Base-by-base conservation (phyloP, 2,329 filamentous ascomycete genomes). In the Talaromyces sp. region DNA sequence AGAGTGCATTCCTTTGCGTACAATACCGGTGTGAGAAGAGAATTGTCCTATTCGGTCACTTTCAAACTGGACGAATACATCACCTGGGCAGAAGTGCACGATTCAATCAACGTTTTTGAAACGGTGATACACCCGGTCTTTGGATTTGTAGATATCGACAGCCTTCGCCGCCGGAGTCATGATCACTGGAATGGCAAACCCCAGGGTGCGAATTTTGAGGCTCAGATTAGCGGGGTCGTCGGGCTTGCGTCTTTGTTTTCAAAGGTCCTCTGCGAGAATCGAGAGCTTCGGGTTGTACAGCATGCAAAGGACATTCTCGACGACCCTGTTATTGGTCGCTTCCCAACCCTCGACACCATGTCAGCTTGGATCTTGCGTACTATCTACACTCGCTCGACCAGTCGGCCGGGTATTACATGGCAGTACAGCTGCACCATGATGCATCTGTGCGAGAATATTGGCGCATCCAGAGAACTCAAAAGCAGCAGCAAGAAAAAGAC, bases 371-470 rank as follows among this genome's bases (percentile, higher is more conserved):
- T 82, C 0, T 73, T 85, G 5, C 77, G 82, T 0, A 78, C 78
- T 0, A 70, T 81, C 0, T 84, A 84, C 49, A 70, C 84, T 9
- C 75, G 83, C 3, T 71, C 80, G 3, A 81, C 81, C 0, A 79
- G 76, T 5, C 77, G 80, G 4, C 82, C 82, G 0, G 80, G 85
- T 63, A 73, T 77, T 0, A 75, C 80, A 1, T 85, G 82, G 82
- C 78, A 85, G 66, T 81, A 81, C 0, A 84, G 80, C 61, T 83
- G 79, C 57, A 80, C 76, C 0, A 71, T 80, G 10, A 83, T 85
- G 80, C 83, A 85, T 66, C 75, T 84, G 28, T 72, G 83, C 1
- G 83, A 85, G 65, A 80, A 82, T 9, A 78, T 80, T 30, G 68
- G 69, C 0, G 52, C 69, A 19, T 67, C 70, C 25, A 66, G 63